Evolutionary conservation across 176 grass and related monocot genomes (phyloP), one percentile per base, ranked within the genome.

Genomic region (Musa acuminata): DNA sequence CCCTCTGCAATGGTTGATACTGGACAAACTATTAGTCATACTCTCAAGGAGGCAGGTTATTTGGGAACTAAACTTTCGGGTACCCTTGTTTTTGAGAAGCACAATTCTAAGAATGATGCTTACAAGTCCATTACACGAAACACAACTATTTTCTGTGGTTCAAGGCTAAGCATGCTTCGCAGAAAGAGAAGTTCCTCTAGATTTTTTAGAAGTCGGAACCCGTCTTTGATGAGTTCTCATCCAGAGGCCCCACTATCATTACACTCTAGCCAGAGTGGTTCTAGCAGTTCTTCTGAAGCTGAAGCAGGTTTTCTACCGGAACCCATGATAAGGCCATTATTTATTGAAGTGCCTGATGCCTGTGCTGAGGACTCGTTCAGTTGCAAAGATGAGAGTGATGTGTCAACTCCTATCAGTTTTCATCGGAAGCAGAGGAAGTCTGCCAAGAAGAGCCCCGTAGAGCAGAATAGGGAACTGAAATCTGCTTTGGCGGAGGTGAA

Each of bases 351-450:
- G 48, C 69, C 11, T 35, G 78, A 80, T 52, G 8, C 13, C 10
- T 43, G 12, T 57, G 19, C 9, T 74, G 84, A 87, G 19, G 84
- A 87, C 25, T 89, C 73, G 13, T 78, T 93, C 60, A 89, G 89
- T 54, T 85, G 76, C 78, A 78, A 84, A 73, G 87, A 93, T 74
- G 95, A 99, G 59, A 91, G 82, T 75, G 95, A 91, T 80, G 86
- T 84, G 53, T 91, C 86, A 2, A 91, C 95, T 53, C 86, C 90
- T 14, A 74, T 85, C 35, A 82, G 84, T 81, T 82, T 73, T 77
- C 52, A 77, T 74, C 80, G 69, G 66, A 91, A 83, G 60, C 69
- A 87, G 11, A 99, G 73, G 82, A 91, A 83, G 70, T 71, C 75
- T 62, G 80, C 54, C 60, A 69, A 87, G 66, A 94, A 91, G 71